Evolutionary conservation across 768 basidiomycete genomes (phyloP).

Genomic region (Hortiboletus campestris): DNA sequence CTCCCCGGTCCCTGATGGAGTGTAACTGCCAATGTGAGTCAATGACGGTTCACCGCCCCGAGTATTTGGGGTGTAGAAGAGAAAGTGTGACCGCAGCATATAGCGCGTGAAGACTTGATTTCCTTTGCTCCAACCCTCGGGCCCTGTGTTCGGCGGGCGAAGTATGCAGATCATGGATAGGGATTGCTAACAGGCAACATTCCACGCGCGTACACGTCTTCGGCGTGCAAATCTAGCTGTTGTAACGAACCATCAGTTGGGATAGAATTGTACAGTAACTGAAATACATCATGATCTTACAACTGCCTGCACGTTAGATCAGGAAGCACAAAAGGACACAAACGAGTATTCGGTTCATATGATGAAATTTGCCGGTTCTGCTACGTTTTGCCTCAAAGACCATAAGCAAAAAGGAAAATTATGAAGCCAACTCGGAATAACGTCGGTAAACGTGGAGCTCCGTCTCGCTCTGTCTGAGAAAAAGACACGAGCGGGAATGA

Average conservation of each 20-base stretch:
- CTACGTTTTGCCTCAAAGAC: neutral
- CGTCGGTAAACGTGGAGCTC: conserved; percentile 2
- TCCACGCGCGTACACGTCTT: neutral
- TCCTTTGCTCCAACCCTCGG: neutral
- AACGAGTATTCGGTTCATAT: neutral
- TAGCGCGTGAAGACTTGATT: neutral
- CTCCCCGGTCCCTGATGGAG: no score
- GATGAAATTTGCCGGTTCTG: no score
- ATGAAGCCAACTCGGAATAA: neutral
- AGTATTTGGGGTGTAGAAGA: no score
- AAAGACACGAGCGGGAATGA: conserved; percentile 1
- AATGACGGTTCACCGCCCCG: no score
- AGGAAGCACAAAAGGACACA: no score
- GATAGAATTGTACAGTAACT: neutral
- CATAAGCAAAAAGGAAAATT: neutral
- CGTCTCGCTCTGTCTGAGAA: neutral
- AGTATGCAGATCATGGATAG: neutral
- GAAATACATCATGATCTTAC: neutral
- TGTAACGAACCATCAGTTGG: no score
- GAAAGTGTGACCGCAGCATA: no score
- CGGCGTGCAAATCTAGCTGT: neutral
- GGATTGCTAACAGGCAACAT: neutral
- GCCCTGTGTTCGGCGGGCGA: no score
- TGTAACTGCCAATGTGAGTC: no score
- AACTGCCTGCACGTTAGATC: neutral